Percentiles rank a stretch among this genome's conserved stretches.
Evolutionary conservation across 768 basidiomycete genomes (phyloP).

Genomic region (Gelatoporia subvermispora): DNA sequence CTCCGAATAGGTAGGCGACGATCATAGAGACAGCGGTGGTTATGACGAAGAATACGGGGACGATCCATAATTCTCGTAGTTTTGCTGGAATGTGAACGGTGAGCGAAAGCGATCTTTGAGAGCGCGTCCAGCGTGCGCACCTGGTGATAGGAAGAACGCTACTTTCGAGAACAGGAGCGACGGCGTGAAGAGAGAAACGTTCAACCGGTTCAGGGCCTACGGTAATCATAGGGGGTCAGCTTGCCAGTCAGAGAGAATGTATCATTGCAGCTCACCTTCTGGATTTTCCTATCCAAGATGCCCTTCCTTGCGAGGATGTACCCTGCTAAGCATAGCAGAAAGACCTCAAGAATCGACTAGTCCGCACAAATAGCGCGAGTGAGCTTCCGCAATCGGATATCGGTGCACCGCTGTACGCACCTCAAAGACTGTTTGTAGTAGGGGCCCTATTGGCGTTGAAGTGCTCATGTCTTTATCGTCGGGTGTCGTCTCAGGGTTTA

Average conservation of each 20-base stretch:
- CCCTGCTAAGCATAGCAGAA: slow-evolving; percentile 79
- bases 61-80: slow-evolving; percentile 77
- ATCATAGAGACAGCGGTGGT: slow-evolving; percentile 69
- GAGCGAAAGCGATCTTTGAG: background rate
- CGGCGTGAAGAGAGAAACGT: slow-evolving; percentile 86
- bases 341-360: slow-evolving; percentile 87
- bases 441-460: slow-evolving; percentile 33
- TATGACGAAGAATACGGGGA: slow-evolving; percentile 80
- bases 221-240: background rate
- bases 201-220: slow-evolving; percentile 80
- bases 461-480: background rate
- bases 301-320: slow-evolving; percentile 74
- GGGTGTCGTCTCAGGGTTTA: too few species aligned
- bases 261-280: slow-evolving; percentile 52
- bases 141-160: slow-evolving; percentile 78
- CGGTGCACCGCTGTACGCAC: slow-evolving; percentile 30
- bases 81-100: slow-evolving; percentile 45
- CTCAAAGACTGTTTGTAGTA: slow-evolving; percentile 55
- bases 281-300: slow-evolving; percentile 84
- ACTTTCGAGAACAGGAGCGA: slow-evolving; percentile 92
- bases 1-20: slow-evolving; percentile 61
- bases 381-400: background rate
- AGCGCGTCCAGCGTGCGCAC: slow-evolving; percentile 28
- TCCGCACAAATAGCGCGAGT: background rate
- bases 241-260: background rate